Evolutionary conservation across 1,284 basidiomycete species (phyloP).

Genomic region (Cerrena zonata): DNA sequence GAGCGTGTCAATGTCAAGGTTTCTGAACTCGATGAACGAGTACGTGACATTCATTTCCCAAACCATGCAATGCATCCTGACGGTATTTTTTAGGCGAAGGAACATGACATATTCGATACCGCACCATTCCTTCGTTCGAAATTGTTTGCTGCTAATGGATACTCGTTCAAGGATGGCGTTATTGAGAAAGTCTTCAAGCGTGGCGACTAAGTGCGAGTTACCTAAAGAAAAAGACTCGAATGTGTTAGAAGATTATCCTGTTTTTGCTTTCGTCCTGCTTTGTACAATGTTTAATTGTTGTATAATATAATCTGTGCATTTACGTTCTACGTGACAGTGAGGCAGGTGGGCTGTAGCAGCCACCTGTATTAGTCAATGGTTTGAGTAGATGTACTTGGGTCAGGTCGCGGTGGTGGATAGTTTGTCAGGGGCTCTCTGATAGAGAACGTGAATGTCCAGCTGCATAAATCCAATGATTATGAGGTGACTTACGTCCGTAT

Average conservation of each 20-base stretch:
- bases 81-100: conserved; percentile 63
- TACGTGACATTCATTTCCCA: conserved; percentile 34
- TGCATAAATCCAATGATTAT: not conserved
- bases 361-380: not conserved
- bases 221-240: no score
- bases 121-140: conserved; percentile 80
- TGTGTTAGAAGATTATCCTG: no score
- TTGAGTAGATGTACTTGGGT: not conserved
- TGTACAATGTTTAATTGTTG: no score
- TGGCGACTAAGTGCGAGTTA: conserved; percentile 2
- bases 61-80: no score
- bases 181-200: conserved; percentile 64
- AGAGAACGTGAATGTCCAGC: not conserved
- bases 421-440: conserved; percentile 25
- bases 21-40: conserved; percentile 76
- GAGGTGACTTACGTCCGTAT: conserved; percentile 60
- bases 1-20: conserved; percentile 70
- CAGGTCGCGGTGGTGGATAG: conserved; percentile 20
- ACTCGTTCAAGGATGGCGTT: conserved; percentile 58
- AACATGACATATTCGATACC: conserved; percentile 91
- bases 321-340: no score
- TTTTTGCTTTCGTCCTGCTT: not conserved
- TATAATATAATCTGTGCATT: no score
- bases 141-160: conserved; percentile 88
- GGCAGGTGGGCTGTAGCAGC: no score